Conservation (phyloP, 257 asterid species). For the Scutellaria baicalensis region DNA sequence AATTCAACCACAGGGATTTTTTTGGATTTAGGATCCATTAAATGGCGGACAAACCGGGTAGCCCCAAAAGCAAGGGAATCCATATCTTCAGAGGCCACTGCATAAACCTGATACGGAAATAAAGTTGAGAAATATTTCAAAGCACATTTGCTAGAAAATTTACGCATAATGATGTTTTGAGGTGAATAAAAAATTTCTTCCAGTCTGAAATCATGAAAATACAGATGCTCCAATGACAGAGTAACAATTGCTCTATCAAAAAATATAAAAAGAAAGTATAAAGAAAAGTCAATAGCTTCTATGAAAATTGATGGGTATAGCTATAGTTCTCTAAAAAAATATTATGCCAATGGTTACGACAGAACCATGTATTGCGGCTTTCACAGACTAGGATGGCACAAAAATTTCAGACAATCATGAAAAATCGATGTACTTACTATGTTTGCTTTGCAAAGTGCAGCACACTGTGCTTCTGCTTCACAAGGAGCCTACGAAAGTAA, state of each 20-base stretch:
- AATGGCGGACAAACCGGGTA: slow-evolving; percentile 81
- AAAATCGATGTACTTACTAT: slow-evolving; percentile 40
- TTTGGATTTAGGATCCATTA: slow-evolving; percentile 91
- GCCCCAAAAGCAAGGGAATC: slow-evolving; percentile 95
- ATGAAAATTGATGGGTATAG: background rate
- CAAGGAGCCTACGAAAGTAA: slow-evolving; percentile 66
- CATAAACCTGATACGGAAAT: slow-evolving; percentile 63
- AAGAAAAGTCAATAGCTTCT: background rate
- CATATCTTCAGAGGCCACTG: slow-evolving; percentile 98
- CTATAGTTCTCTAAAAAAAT: background rate
- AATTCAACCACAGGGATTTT: slow-evolving; percentile 87
- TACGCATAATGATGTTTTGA: background rate
- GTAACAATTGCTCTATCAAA: background rate
- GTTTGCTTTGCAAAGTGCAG: slow-evolving; percentile 74
- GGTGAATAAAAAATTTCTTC: background rate
- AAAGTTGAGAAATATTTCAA: slow-evolving; percentile 6
- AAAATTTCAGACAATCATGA: background rate
- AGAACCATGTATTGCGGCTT: background rate
- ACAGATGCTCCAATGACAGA: background rate
- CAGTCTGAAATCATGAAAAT: background rate
- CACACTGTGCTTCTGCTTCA: slow-evolving; percentile 98
- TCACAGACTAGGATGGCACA: background rate
- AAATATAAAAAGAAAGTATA: background rate
- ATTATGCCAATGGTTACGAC: background rate
- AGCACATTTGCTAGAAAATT: background rate